These are phyloP conservation scores for Pseudogymnoascus sp. DNA, from an alignment of 2,329 filamentous ascomycete species.

Conservation along the genomic window DNA sequence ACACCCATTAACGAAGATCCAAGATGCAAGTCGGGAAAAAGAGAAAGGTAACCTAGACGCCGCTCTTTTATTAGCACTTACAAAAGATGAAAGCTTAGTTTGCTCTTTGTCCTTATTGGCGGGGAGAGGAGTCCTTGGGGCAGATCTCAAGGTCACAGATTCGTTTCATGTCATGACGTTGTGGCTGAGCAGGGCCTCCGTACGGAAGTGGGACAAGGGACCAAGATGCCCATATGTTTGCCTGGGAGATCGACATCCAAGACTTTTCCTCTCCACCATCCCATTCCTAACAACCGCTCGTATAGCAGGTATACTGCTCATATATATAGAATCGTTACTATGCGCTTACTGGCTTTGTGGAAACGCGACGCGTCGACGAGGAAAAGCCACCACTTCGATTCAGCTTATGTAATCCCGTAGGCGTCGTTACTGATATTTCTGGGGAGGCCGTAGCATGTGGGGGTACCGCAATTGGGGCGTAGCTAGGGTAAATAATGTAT, in stretches of 20 bases:
- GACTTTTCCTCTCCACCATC: background rate
- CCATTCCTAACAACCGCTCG: background rate
- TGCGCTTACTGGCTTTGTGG: background rate
- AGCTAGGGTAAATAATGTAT: background rate
- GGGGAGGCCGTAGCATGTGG: background rate
- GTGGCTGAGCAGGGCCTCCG: background rate
- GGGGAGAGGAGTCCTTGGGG: background rate
- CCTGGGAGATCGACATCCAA: background rate
- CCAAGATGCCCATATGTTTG: background rate
- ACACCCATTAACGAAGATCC: background rate
- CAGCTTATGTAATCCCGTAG: background rate
- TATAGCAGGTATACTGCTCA: background rate
- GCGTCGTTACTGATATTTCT: background rate
- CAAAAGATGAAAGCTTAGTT: background rate
- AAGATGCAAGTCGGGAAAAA: background rate
- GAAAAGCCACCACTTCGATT: background rate
- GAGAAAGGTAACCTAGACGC: background rate
- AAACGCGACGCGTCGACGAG: background rate
- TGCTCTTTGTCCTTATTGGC: conserved; percentile 4
- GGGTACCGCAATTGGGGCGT: background rate
- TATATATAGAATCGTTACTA: background rate
- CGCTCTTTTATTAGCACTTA: background rate
- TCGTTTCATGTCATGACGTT: conserved; percentile 6
- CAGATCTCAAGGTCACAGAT: conserved; percentile 6
- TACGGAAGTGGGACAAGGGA: background rate